These are phyloP conservation scores for Sapria himalayana DNA, from an alignment of 345 rosid species.

Conservation along the genomic window DNA sequence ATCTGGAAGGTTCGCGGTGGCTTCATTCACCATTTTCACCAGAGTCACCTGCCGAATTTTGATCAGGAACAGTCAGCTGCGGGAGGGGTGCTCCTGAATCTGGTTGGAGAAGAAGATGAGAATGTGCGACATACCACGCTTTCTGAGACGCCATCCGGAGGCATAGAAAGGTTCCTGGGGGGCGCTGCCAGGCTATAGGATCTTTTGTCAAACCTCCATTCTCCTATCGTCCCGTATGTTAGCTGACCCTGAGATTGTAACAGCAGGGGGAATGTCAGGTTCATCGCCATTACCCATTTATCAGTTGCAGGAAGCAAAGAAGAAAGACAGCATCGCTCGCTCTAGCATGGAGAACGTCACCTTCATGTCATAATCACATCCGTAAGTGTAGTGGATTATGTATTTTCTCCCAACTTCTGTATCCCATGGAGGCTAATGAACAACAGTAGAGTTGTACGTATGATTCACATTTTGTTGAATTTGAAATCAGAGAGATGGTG, in stretches of 20 bases:
- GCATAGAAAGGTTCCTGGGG: constrained; percentile 72
- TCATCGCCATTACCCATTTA: constrained; percentile 1
- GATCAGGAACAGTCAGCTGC: too few species aligned
- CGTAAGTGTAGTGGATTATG: constrained; percentile 90
- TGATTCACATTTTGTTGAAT: neutral
- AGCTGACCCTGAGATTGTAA: constrained; percentile 41
- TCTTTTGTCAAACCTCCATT: constrained; percentile 96
- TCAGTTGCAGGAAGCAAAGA: neutral
- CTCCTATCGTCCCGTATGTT: constrained; percentile 83
- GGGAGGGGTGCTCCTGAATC: too few species aligned
- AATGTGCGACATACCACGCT: constrained; percentile 98
- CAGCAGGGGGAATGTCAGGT: constrained; percentile 6
- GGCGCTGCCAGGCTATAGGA: constrained; percentile 39
- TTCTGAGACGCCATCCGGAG: constrained; percentile 80
- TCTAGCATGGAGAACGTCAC: too few species aligned
- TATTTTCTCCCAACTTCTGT: constrained; percentile 59
- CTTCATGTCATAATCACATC: constrained; percentile 86
- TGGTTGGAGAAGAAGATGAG: too few species aligned
- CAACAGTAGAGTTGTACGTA: neutral
- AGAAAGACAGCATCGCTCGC: neutral
- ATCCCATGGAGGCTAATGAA: constrained; percentile 96
- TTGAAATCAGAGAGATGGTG: constrained; percentile 1
- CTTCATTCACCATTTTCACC: constrained; percentile 89
- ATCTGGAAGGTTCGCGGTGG: constrained; percentile 66
- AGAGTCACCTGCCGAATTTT: constrained; percentile 52